Base-by-base conservation (phyloP, 2,329 filamentous ascomycete species). In the Aspergillus sp. region DNA sequence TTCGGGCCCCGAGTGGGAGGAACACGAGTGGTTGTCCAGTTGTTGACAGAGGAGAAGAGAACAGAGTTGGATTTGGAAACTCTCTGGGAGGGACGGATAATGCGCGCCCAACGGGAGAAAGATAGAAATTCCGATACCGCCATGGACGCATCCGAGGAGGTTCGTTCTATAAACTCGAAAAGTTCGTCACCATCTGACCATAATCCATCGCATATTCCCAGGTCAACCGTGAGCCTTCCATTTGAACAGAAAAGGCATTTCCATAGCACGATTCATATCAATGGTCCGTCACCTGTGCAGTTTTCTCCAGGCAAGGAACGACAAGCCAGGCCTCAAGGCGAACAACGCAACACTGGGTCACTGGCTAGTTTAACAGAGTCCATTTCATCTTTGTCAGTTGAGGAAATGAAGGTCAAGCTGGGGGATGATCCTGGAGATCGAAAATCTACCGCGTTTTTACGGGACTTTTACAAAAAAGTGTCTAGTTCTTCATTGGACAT, bases 1-100 rank as follows among this genome's bases (percentile, higher is more conserved):
- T 97, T 97, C 68, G 90, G 91, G 2, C 78, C 79, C 36, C 68
- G 78, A 55, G 79, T 74, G 9, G 76, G 79, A 8, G 85, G 84
- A 1, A 83, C 84, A 2, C 84, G 82, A 53, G 78, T 90, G 52
- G 87, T 90, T 34, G 83, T 90, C 39, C 88, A 90, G 71, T 83
- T 90, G 77, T 83, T 90, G 68, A 89, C 86, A 0, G 85, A 88
- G 62, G 85, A 88, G 68, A 90, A 89, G 74, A 78, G 88, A 64
- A 81, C 78, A 30, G 85, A 89, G 64, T 80, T 89, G 34, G 83
- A 89, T 67, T 72, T 90, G 53, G 88, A 90, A 66, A 80, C 79
- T 15, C 72, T 90, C 11, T 90, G 88, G 85, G 75, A 77, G 47
- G 80, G 74, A 43, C 72, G 77, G 13, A 50, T 83, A 59, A 74